Evolutionary conservation across 352 stramenopile species (phyloP).

Genomic region (Elongisporangium anandrum): DNA sequence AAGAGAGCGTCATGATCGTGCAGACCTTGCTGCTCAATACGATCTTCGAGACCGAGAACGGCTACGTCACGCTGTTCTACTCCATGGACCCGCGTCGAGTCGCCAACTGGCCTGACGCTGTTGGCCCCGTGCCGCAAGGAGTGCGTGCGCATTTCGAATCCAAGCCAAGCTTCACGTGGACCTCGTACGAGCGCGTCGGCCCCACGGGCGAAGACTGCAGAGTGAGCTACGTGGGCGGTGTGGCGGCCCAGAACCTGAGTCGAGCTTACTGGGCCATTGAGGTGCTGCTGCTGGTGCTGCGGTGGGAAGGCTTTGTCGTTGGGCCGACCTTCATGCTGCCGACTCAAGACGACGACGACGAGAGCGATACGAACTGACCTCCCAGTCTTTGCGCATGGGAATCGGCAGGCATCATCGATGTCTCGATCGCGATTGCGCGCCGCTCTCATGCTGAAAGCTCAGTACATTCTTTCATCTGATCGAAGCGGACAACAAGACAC

Average conservation of each 20-base stretch:
- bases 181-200: constrained; percentile 14
- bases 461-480: too few relatives aligned
- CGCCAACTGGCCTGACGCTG: constrained; percentile 10
- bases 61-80: background rate
- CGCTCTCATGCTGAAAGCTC: too few relatives aligned
- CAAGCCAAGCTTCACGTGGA: constrained; percentile 19
- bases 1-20: constrained; percentile 16
- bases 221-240: constrained; percentile 16
- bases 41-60: background rate
- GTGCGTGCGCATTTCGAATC: background rate
- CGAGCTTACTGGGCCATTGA: constrained; percentile 24
- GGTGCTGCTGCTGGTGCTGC: constrained; percentile 19
- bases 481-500: too few relatives aligned
- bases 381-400: too few relatives aligned
- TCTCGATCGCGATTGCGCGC: too few relatives aligned
- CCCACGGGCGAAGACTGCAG: constrained; percentile 9
- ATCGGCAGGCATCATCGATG: too few relatives aligned
- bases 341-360: too few relatives aligned
- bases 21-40: background rate
- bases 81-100: background rate
- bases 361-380: too few relatives aligned
- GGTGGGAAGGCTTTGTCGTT: constrained; percentile 12
- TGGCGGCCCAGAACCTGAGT: constrained; percentile 11
- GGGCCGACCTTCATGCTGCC: constrained; percentile 6
- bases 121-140: constrained; percentile 1